Evolutionary conservation across 2,329 filamentous ascomycete genomes (phyloP).

Genomic region (Monosporascus ibericus): DNA sequence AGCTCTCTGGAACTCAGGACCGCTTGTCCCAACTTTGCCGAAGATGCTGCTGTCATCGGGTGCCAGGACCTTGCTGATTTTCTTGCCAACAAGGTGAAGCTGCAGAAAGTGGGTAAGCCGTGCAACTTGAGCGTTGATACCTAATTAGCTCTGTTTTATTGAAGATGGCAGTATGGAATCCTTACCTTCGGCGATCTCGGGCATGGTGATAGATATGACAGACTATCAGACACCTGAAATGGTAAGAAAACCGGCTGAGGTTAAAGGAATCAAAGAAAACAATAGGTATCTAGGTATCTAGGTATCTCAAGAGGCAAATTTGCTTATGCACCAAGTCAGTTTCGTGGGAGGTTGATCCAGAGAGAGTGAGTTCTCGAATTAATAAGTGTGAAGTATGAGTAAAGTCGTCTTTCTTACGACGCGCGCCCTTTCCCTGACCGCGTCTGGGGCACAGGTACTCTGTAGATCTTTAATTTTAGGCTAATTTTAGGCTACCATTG

Average conservation of each 20-base stretch:
- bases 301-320: background rate
- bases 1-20: conserved; percentile 64
- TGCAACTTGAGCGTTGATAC: conserved; percentile 48
- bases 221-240: too few relatives aligned
- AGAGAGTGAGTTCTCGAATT: background rate
- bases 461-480: background rate
- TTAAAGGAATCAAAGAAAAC: background rate
- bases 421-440: background rate
- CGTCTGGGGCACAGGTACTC: background rate
- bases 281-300: background rate
- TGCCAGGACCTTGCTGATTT: conserved; percentile 62
- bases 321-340: too few relatives aligned
- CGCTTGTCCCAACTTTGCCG: conserved; percentile 81
- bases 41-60: conserved; percentile 81
- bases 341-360: too few relatives aligned
- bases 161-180: background rate
- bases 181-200: conserved; percentile 24
- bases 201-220: conserved; percentile 11
- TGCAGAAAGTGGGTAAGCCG: conserved; percentile 81
- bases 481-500: background rate
- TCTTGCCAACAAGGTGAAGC: conserved; percentile 78
- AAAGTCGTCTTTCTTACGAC: background rate
- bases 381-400: background rate
- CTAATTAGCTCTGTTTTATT: background rate
- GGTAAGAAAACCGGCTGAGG: too few relatives aligned